Base-by-base conservation (phyloP, 371 early-diverging fungal species). In the Mucor piriformis region DNA sequence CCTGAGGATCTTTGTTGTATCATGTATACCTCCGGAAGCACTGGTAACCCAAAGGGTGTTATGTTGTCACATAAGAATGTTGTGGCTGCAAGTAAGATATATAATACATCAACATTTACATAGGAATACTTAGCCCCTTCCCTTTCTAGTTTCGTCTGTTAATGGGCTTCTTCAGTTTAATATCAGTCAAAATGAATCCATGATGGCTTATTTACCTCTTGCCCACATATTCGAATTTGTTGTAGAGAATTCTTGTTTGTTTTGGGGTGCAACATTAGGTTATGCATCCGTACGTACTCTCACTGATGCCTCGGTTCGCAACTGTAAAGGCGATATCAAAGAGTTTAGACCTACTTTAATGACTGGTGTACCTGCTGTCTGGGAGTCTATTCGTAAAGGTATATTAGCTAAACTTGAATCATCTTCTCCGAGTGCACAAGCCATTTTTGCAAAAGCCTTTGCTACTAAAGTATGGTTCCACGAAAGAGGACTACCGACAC, bases 121-220 rank as follows among this genome's bases (percentile, higher is more conserved):
- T n/a, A n/a, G n/a, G n/a, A n/a, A n/a, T n/a, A n/a, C n/a, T n/a
- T n/a, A n/a, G n/a, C n/a, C n/a, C n/a, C n/a, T n/a, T n/a, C n/a
- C n/a, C n/a, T n/a, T 16, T 57, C n/a, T 57, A 82, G 84, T 87
- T 56, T 83, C 84, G 21, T 86, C 84, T 23, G 79, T 73, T 6
- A 69, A 74, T 62, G 50, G 67, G 54, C 40, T 81, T 49, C 56
- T 83, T 59, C 70, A 69, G 32, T 53, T 62, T 42, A 27, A 72
- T 18, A 11, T 77, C 24, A 65, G 58, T 18, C 62, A 57, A 29
- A 70, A 79, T 21, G 88, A 88, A 55, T 61, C 72, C 6, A 74
- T 95, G 67, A 73, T 96, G 42, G 91, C 92, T 18, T 96, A 93
- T 73, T 79, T 99, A 34, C 98, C 98, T 11, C 78, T 95, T 4